phyloP scores from a whole-genome alignment of 257 asterid genomes.

The Scutellaria baicalensis region DNA sequence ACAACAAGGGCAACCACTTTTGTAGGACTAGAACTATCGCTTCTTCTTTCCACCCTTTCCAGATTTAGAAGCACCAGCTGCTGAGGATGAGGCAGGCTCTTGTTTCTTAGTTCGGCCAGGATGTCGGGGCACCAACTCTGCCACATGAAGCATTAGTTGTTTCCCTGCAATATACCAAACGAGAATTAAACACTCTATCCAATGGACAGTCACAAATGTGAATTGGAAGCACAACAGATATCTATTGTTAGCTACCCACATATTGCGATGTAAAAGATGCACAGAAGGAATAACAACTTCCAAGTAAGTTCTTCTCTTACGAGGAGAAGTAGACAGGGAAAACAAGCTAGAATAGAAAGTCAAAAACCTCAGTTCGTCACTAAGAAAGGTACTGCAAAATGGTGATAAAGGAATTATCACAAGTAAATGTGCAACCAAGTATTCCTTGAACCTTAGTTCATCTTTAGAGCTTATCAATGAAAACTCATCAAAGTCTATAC shows the following conservation, averaged over 20 bases:
- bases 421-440: not conserved
- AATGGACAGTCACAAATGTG: not conserved
- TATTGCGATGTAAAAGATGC: not conserved
- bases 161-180: slow-evolving; percentile 46
- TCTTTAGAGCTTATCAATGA: not conserved
- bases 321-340: not conserved
- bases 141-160: slow-evolving; percentile 74
- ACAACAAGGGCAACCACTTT: not conserved
- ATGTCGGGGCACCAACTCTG: slow-evolving; percentile 88
- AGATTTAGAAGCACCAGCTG: slow-evolving; percentile 59
- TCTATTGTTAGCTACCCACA: not conserved
- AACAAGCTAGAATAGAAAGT: not conserved
- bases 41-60: slow-evolving; percentile 93
- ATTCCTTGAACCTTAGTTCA: not conserved
- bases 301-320: not conserved
- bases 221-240: not conserved
- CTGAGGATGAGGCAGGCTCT: slow-evolving; percentile 58
- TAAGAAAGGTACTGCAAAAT: not conserved
- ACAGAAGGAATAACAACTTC: not conserved
- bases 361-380: not conserved
- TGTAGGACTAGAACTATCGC: slow-evolving; percentile 33
- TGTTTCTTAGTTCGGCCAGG: slow-evolving; percentile 88
- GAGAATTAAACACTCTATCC: not conserved
- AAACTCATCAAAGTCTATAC: not conserved
- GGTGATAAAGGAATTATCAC: not conserved